Percentiles rank a stretch among this genome's conserved stretches.
These are phyloP conservation scores for Mycena alexandri DNA, from an alignment of 768 basidiomycete species.

Conservation along the genomic window DNA sequence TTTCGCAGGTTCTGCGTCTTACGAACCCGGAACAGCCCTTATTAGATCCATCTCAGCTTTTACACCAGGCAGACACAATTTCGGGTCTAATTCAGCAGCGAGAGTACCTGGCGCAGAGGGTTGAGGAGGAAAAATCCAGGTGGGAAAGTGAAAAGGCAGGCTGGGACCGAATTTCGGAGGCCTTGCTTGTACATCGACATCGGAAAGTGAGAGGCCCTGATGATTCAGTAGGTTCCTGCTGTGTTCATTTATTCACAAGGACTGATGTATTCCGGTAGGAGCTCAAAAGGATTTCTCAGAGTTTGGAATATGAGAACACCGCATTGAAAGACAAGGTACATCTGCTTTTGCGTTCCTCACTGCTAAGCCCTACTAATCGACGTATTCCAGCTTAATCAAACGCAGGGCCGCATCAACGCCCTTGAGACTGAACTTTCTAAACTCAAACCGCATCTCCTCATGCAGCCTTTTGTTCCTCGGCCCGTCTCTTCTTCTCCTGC, in stretches of 20 bases:
- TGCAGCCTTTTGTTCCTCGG: constrained; percentile 59
- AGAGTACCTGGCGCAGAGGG: constrained; percentile 64
- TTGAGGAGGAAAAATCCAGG: constrained; percentile 68
- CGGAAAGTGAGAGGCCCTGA: constrained; percentile 51
- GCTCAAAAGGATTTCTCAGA: constrained; percentile 61
- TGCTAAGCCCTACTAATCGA: background rate
- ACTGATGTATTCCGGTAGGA: constrained; percentile 56
- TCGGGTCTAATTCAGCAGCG: constrained; percentile 67
- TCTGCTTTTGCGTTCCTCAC: constrained; percentile 17
- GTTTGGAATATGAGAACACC: constrained; percentile 72
- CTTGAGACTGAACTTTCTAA: constrained; percentile 76
- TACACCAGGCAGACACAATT: constrained; percentile 74
- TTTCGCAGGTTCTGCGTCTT: constrained; percentile 61
- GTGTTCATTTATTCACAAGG: background rate
- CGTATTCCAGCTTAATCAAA: constrained; percentile 65
- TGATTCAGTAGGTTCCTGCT: constrained; percentile 56
- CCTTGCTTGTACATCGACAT: constrained; percentile 65
- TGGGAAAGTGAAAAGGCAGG: constrained; percentile 74
- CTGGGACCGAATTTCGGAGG: constrained; percentile 78
- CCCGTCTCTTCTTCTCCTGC: background rate
- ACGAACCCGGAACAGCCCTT: constrained; percentile 49
- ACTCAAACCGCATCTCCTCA: constrained; percentile 76
- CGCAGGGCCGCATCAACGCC: constrained; percentile 62
- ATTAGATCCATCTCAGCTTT: constrained; percentile 58
- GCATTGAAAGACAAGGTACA: constrained; percentile 71